These are phyloP conservation scores for Termitomyces sp. DNA, from an alignment of 768 basidiomycete genomes.

Conservation along the genomic window DNA sequence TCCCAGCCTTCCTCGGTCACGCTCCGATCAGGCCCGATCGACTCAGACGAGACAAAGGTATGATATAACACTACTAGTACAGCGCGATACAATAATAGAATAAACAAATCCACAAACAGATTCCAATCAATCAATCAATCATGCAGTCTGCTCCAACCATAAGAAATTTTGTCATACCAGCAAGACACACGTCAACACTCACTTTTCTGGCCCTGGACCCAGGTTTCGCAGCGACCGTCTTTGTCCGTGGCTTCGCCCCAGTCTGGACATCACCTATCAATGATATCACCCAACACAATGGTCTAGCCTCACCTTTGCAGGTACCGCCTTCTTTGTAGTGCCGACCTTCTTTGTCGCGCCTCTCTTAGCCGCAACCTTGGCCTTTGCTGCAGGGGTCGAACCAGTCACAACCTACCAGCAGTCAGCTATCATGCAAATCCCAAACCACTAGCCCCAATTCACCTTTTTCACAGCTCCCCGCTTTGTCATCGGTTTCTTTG, in stretches of 20 bases:
- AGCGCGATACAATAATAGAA: slow-evolving; percentile 16
- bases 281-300: background rate
- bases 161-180: background rate
- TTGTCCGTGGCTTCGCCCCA: slow-evolving; percentile 27
- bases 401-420: background rate
- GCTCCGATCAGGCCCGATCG: background rate
- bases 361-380: slow-evolving; percentile 16
- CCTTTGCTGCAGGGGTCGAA: background rate
- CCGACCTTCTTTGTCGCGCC: background rate
- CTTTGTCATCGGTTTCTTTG: slow-evolving; percentile 29
- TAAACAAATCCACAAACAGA: slow-evolving; percentile 12
- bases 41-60: slow-evolving; percentile 1
- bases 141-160: slow-evolving; percentile 12
- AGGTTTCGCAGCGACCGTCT: slow-evolving; percentile 19
- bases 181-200: slow-evolving; percentile 1
- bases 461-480: slow-evolving; percentile 6
- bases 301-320: slow-evolving; percentile 22
- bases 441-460: too few relatives aligned
- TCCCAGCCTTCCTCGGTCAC: slow-evolving; percentile 1
- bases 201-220: slow-evolving; percentile 28
- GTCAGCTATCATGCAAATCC: background rate
- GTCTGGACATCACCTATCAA: slow-evolving; percentile 15
- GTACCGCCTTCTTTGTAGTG: slow-evolving; percentile 21
- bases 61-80: slow-evolving; percentile 19
- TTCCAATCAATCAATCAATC: slow-evolving; percentile 13